Evolutionary conservation across 257 asterid genomes (phyloP).

Genomic region (Craterostigma plantagineum): DNA sequence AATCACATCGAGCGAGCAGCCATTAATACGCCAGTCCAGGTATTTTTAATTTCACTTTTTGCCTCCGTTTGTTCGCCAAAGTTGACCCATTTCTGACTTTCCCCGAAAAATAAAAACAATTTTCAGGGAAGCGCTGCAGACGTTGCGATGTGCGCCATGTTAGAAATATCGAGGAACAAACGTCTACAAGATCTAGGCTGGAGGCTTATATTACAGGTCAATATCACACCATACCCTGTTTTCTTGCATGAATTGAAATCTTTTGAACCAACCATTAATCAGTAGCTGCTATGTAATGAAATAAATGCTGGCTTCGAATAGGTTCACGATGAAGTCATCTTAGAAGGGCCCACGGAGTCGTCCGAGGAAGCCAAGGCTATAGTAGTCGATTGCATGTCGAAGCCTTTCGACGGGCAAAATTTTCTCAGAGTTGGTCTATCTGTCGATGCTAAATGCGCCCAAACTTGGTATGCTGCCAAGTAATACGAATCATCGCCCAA

Average conservation of each 20-base stretch:
- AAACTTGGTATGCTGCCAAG: constrained; percentile 89
- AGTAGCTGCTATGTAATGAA: no score
- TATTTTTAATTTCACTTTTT: constrained; percentile 7
- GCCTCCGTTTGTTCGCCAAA: neutral
- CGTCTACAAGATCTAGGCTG: constrained; percentile 71
- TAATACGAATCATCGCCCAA: constrained; percentile 8
- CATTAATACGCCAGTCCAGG: constrained; percentile 97
- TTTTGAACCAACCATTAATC: no score
- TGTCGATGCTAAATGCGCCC: constrained; percentile 90
- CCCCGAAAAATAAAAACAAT: constrained; percentile 6
- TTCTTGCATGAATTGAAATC: neutral
- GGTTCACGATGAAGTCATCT: constrained; percentile 87
- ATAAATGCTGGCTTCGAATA: constrained; percentile 11
- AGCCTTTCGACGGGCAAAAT: constrained; percentile 67
- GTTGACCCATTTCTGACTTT: neutral
- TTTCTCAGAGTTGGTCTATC: constrained; percentile 67
- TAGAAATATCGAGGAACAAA: constrained; percentile 54
- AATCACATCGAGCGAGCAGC: constrained; percentile 94
- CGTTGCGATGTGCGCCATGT: constrained; percentile 97
- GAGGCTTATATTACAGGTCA: constrained; percentile 79
- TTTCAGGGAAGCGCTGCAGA: constrained; percentile 97
- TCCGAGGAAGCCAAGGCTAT: constrained; percentile 68
- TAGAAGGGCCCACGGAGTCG: constrained; percentile 85
- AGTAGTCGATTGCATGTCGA: constrained; percentile 82
- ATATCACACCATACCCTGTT: neutral